Conservation (phyloP, 75 land plant species). For the Selaginella moellendorffii region DNA sequence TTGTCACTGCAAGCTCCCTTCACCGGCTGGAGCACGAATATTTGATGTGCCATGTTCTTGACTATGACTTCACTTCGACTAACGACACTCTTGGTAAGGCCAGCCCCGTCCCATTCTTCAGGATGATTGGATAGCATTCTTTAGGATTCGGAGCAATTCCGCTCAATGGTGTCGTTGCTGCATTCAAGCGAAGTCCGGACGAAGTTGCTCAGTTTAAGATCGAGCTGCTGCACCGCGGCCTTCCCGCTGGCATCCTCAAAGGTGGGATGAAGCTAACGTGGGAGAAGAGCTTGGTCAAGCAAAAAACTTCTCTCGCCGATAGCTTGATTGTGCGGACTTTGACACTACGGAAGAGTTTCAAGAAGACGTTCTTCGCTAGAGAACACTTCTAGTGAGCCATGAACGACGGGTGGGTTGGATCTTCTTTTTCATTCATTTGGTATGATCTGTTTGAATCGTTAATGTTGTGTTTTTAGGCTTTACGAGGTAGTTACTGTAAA, state of each 20-base stretch:
- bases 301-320: neutral
- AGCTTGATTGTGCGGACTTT: neutral
- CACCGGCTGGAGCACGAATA: slow-evolving; percentile 35
- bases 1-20: slow-evolving; percentile 27
- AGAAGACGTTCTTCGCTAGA: neutral
- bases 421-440: too few species aligned
- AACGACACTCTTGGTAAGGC: slow-evolving; percentile 19
- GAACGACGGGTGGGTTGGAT: too few species aligned
- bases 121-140: neutral
- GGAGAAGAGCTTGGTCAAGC: slow-evolving; percentile 36
- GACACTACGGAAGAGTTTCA: neutral
- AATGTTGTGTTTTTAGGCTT: too few species aligned
- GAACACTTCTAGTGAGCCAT: neutral
- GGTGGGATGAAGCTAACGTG: slow-evolving; percentile 39
- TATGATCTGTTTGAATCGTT: too few species aligned
- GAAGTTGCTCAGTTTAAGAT: slow-evolving; percentile 23
- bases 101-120: neutral
- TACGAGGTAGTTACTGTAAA: too few species aligned
- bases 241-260: slow-evolving; percentile 39
- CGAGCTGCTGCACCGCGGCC: slow-evolving; percentile 26
- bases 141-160: slow-evolving; percentile 33
- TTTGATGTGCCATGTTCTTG: slow-evolving; percentile 29
- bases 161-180: slow-evolving; percentile 24
- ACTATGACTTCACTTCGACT: slow-evolving; percentile 21
- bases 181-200: slow-evolving; percentile 25